Conservation (phyloP, 2,329 filamentous ascomycete genomes). For the Apiospora sp. region DNA sequence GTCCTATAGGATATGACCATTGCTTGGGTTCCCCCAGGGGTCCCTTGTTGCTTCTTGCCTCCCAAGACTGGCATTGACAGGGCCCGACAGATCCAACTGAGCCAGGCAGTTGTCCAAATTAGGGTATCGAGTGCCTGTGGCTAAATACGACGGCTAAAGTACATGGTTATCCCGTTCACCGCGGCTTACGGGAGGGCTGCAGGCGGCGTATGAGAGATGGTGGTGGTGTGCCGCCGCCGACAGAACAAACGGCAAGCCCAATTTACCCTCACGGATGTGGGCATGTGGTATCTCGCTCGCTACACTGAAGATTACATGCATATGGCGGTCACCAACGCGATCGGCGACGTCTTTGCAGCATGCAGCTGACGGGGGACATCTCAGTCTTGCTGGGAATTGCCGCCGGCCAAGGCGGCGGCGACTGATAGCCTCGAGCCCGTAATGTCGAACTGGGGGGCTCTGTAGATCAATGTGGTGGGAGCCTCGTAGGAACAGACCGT, state of each 20-base stretch:
- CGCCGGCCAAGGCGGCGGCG: not conserved
- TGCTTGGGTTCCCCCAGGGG: not conserved
- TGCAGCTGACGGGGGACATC: not conserved
- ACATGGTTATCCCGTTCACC: not conserved
- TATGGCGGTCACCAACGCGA: slow-evolving; percentile 11
- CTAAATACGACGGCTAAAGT: slow-evolving; percentile 6
- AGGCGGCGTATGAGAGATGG: not conserved
- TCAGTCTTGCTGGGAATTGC: not conserved
- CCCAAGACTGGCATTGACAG: not conserved
- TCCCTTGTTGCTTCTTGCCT: not conserved
- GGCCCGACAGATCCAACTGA: not conserved
- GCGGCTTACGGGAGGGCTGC: slow-evolving; percentile 3
- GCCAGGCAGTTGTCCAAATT: not conserved
- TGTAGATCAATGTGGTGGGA: not conserved
- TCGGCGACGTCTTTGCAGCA: slow-evolving; percentile 7
- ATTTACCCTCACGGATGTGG: not conserved
- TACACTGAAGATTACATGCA: slow-evolving; percentile 7
- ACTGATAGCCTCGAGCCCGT: not conserved
- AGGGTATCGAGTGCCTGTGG: not conserved
- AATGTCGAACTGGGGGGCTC: too few relatives aligned
- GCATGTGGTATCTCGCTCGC: not conserved
- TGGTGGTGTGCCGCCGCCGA: not conserved
- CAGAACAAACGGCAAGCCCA: not conserved
- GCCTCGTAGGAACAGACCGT: not conserved
- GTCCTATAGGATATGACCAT: too few relatives aligned